Evolutionary conservation across 1,139 yeast genomes (phyloP), one percentile per base, ranked within the genome.

Genomic region (Candida freyschussii): DNA sequence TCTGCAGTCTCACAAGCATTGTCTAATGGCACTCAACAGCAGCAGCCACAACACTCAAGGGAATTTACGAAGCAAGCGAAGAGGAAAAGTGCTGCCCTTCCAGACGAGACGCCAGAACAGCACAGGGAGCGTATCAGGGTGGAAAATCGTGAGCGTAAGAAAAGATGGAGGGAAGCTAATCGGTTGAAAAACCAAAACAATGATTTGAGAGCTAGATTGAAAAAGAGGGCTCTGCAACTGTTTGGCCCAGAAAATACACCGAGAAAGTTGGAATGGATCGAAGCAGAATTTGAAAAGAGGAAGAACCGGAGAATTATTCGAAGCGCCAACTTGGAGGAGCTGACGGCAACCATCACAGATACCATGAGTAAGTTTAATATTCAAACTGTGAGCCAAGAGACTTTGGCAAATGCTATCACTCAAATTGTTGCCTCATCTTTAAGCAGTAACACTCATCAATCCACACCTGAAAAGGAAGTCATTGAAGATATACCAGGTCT

Each of bases 161-260:
- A 87, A 61, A 75, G 77, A 47, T 91, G 97, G 97, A 73, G 97
- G 52, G 91, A 78, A 41, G 79, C 76, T 22, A 87, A 89, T 54
- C 72, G 74, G 12, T 82, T 81, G 42, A 69, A 93, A 43, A 89
- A 89, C 55, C 80, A 85, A 59, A 96, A 86, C 54, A 82, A 84
- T 48, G 97, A 89, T 54, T 62, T 89, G 39, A 69, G 94, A 33
- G 75, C 84, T 2, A 65, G 97, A 34, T 81, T 91, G 17, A 68
- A 73, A 41, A 79, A 78, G 45, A 65, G 91, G 28, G 96, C 97
- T 0, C 65, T 64, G 26, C 59, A 61, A 13, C 61, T 81, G 44
- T 87, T 76, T 59, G 95, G 96, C 1, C 65, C 60, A 4, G 77
- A 69, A 6, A 66, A 78, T 7, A 62, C 69, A 6, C 73, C 65